These are phyloP conservation scores for Jamesozyma rosinii DNA, from an alignment of 805 yeast species.

Conservation along the genomic window DNA sequence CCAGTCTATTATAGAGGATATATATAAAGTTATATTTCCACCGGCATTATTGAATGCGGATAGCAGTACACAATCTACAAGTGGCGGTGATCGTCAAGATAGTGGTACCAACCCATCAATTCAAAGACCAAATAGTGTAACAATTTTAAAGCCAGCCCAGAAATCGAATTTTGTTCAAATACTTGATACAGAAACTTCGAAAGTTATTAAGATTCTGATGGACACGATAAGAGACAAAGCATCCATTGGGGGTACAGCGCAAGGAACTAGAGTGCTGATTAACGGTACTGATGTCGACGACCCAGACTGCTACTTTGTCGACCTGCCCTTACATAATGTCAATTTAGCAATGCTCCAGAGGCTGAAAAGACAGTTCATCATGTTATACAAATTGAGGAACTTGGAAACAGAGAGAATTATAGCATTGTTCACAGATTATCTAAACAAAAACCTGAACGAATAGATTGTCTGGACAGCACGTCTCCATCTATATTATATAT, in stretches of 20 bases:
- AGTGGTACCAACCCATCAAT: constrained; percentile 40
- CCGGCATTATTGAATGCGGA: background rate
- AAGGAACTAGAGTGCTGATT: constrained; percentile 36
- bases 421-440: constrained; percentile 68
- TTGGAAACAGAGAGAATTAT: constrained; percentile 60
- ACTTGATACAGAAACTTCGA: constrained; percentile 62
- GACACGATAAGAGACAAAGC: constrained; percentile 34
- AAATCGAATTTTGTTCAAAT: constrained; percentile 69
- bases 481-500: background rate
- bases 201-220: constrained; percentile 51
- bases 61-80: too few relatives aligned
- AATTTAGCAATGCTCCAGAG: constrained; percentile 76
- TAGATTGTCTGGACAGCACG: background rate
- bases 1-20: constrained; percentile 50
- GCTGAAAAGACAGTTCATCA: constrained; percentile 72
- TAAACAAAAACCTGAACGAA: constrained; percentile 49
- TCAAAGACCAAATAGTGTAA: constrained; percentile 70
- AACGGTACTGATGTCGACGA: constrained; percentile 33
- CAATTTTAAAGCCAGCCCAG: constrained; percentile 70
- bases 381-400: constrained; percentile 68
- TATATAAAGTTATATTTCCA: constrained; percentile 48
- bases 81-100: background rate
- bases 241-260: constrained; percentile 34
- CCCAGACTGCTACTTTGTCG: constrained; percentile 36
- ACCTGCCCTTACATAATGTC: constrained; percentile 47